Base-by-base conservation (phyloP, 768 basidiomycete species). In the Hygrocybe coccinea region DNA sequence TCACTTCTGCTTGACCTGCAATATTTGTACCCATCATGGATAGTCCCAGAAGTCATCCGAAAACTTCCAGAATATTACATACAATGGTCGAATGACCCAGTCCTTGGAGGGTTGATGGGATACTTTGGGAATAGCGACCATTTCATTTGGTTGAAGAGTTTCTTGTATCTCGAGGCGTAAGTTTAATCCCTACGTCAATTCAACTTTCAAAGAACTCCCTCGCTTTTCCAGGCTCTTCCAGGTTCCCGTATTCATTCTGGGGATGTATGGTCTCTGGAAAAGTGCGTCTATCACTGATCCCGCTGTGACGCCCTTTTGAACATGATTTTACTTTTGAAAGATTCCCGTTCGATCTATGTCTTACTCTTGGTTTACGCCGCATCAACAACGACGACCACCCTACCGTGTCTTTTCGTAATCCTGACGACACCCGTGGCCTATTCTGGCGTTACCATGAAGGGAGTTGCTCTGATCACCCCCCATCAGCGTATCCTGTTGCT, bases 171-270 rank as follows among this genome's bases (percentile, higher is more conserved):
- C 5, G 86, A 89, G 69, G 69, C 68, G 86, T 88, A 62, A 61
- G 17, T n/a, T 37, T 34, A 24, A 1, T 11, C 21, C 19, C 19
- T 39, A 37, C 55, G n/a, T 37, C 19, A 10, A 19, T 24, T 9
- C 33, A n/a, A 25, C 33, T 54, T n/a, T n/a, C n/a, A 10, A 25
- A 21, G 3, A 22, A 52, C 38, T 55, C 41, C n/a, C 44, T 21
- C 12, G 12, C 29, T 0, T 34, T 51, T 52, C 15, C 45, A 86
- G 85, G 14, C 58, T 81, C 48, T 86, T 88, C 67, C 91, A 92
- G 64, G 69, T 91, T 0, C 92, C 92, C 0, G 78, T 85, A 0
- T 92, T 92, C 65, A 61, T 91, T 43, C 56, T 92, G n/a, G 88
- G 86, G 11, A 76, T 80, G 44, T 71, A 71, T 12, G 83, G 79